phyloP scores from a whole-genome alignment of 176 grass and related monocot genomes.

The Oryza officinalis region DNA sequence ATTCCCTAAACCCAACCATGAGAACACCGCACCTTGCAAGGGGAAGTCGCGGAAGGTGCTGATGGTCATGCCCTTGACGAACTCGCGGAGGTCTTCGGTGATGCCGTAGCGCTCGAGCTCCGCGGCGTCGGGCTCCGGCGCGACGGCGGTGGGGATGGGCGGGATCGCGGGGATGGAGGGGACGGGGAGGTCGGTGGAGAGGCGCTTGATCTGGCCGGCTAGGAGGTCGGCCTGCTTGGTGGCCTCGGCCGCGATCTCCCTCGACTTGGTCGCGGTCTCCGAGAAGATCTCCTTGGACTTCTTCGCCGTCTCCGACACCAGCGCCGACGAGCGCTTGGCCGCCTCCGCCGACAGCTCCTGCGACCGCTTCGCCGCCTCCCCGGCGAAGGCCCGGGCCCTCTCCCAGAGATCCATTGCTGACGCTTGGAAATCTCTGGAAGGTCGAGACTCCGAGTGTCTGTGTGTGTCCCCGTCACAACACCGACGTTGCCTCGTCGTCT shows the following conservation, averaged over 20 bases:
- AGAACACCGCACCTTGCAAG: conserved; percentile 64
- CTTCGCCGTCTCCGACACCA: conserved; percentile 77
- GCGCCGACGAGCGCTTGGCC: conserved; percentile 73
- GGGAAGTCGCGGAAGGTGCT: conserved; percentile 96
- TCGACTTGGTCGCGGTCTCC: conserved; percentile 83
- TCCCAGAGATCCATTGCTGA: conserved; percentile 89
- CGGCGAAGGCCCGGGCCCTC: conserved; percentile 80
- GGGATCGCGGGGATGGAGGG: conserved; percentile 64
- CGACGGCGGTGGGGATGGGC: conserved; percentile 34
- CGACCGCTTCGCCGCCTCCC: conserved; percentile 87
- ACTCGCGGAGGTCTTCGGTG: conserved; percentile 87
- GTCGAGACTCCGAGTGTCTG: neutral
- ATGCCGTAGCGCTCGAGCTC: conserved; percentile 74
- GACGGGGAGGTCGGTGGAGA: conserved; percentile 72
- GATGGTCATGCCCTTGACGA: conserved; percentile 88
- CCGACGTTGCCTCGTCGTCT: conserved; percentile 25
- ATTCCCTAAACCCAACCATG: conserved; percentile 31
- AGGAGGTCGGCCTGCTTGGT: conserved; percentile 93
- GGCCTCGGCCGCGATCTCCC: conserved; percentile 87
- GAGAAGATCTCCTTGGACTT: conserved; percentile 87
- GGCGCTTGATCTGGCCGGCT: conserved; percentile 92
- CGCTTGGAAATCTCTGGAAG: conserved; percentile 15
- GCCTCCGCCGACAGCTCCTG: conserved; percentile 93
- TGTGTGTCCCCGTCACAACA: neutral
- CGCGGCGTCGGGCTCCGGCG: conserved; percentile 34